A percentile compares a stretch with the other conserved stretches of the same genome.
Evolutionary conservation across 1,284 basidiomycete genomes (phyloP).

Genomic region (Cryptococcus hybrid): DNA sequence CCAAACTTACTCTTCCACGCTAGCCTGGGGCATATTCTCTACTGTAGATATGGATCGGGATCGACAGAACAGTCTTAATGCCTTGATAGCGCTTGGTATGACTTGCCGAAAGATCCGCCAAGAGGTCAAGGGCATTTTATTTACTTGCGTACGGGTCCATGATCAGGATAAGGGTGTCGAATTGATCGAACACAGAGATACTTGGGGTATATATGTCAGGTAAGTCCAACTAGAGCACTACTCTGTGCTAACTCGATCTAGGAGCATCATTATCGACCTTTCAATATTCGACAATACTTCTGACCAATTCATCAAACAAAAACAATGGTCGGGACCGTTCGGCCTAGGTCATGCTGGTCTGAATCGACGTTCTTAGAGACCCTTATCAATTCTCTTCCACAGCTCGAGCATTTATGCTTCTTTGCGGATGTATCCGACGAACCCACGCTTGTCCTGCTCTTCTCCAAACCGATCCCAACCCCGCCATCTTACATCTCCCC

Average conservation of each 20-base stretch:
- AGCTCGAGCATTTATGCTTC: conserved; percentile 40
- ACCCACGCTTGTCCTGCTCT: conserved; percentile 39
- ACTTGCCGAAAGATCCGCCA: conserved; percentile 29
- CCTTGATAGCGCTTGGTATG: conserved; percentile 32
- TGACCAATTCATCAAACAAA: not conserved
- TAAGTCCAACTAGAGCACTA: conserved; percentile 8
- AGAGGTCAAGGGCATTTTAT: conserved; percentile 36
- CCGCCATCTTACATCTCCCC: conserved; percentile 27
- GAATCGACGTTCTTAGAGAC: conserved; percentile 36
- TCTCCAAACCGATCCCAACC: conserved; percentile 24
- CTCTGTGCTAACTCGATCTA: conserved; percentile 2
- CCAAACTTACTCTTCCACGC: not conserved
- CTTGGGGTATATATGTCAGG: conserved; percentile 41
- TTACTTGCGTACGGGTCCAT: conserved; percentile 37
- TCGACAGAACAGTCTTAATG: conserved; percentile 29
- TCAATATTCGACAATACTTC: conserved; percentile 41
- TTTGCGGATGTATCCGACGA: conserved; percentile 48
- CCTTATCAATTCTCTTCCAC: conserved; percentile 32
- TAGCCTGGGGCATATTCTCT: conserved; percentile 45
- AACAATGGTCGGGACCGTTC: not conserved
- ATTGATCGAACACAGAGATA: conserved; percentile 23
- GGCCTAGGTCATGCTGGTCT: conserved; percentile 33
- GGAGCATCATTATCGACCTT: conserved; percentile 42
- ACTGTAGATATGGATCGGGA: conserved; percentile 43
- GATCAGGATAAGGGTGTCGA: conserved; percentile 24